These are phyloP conservation scores for Corniculantispora saksenae DNA, from an alignment of 2,329 filamentous ascomycete genomes.

Conservation along the genomic window DNA sequence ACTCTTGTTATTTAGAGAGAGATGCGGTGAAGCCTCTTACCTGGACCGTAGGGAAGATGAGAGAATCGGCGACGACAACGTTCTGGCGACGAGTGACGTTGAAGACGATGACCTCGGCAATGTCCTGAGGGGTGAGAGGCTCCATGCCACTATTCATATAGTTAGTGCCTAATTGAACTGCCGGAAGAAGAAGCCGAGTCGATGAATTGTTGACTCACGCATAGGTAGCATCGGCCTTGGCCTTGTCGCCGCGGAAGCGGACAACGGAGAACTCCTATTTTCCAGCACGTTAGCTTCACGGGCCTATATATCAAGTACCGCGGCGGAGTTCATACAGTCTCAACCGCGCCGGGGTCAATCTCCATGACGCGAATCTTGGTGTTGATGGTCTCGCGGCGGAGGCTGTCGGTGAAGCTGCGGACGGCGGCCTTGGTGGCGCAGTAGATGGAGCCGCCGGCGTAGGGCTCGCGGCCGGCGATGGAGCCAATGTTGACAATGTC, in stretches of 20 bases:
- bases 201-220: conserved; percentile 54
- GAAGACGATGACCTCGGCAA: conserved; percentile 89
- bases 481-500: conserved; percentile 96
- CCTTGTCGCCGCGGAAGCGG: conserved; percentile 83
- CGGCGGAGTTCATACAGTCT: conserved; percentile 61
- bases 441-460: conserved; percentile 85
- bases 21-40: conserved; percentile 46
- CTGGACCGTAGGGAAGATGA: conserved; percentile 89
- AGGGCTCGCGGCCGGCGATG: conserved; percentile 86
- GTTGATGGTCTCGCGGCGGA: conserved; percentile 81
- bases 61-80: conserved; percentile 83
- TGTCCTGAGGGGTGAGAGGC: conserved; percentile 84
- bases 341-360: conserved; percentile 88
- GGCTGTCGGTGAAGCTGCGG: conserved; percentile 76
- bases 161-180: no score
- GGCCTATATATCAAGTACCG: background rate
- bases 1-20: background rate
- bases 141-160: conserved; percentile 62
- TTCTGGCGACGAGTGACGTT: conserved; percentile 82
- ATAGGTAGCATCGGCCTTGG: conserved; percentile 88
- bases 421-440: conserved; percentile 92
- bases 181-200: background rate
- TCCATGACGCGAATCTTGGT: conserved; percentile 82
- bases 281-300: background rate
- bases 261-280: conserved; percentile 80